Evolutionary conservation across 345 rosid genomes (phyloP).

Genomic region (Brassica rapa): DNA sequence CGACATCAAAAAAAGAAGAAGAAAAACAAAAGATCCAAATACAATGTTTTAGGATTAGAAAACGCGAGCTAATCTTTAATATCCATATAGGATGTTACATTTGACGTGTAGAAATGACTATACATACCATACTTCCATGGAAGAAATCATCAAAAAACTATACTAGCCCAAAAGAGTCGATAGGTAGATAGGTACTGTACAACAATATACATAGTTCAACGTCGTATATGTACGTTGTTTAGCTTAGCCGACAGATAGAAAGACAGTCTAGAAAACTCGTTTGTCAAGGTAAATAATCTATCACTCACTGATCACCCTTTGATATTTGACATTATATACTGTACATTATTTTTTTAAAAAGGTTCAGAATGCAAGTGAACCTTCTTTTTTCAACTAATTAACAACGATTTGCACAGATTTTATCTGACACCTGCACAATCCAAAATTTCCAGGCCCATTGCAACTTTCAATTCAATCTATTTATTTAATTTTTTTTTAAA

Average conservation of each 20-base stretch:
- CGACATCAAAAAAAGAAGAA: not conserved
- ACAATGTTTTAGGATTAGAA: not conserved
- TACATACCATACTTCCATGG: not conserved
- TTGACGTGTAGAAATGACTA: not conserved
- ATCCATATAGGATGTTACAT: not conserved
- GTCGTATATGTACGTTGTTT: not conserved
- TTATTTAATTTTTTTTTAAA: too few species aligned
- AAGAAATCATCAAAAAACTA: not conserved
- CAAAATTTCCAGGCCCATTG: slow-evolving; percentile 13
- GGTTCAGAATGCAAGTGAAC: not conserved
- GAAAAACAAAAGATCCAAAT: not conserved
- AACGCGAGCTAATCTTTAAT: not conserved
- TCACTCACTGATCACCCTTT: not conserved
- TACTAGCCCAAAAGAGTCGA: not conserved
- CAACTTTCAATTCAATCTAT: slow-evolving; percentile 8
- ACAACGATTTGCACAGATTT: slow-evolving; percentile 4
- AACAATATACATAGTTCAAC: not conserved
- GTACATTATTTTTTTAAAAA: not conserved
- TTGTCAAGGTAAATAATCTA: not conserved
- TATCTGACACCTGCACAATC: slow-evolving; percentile 29
- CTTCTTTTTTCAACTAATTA: not conserved
- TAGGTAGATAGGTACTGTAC: not conserved
- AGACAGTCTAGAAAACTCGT: not conserved
- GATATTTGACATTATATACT: not conserved
- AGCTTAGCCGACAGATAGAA: slow-evolving; percentile 1